phyloP scores from a whole-genome alignment of 108 stramenopile genomes.

The Parietichytrium sp. region DNA sequence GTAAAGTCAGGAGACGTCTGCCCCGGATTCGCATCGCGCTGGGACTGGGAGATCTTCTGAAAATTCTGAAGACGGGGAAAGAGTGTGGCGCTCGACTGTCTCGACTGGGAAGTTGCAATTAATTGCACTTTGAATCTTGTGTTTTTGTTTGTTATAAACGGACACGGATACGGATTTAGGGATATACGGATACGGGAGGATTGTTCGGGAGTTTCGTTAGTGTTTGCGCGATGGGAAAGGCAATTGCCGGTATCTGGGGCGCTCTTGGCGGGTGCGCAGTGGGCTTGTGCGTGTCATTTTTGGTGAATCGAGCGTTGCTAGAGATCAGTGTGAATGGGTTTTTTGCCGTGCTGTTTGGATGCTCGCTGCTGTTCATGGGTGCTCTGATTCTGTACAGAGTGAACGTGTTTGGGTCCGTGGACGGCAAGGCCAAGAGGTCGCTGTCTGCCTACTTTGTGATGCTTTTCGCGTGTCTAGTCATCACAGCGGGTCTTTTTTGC shows the following conservation, averaged over 20 bases:
- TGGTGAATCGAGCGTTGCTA: slow-evolving; percentile 30
- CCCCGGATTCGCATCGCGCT: too few species aligned
- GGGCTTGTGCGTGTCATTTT: background rate
- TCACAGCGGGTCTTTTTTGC: slow-evolving; percentile 10
- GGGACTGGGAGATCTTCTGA: too few species aligned
- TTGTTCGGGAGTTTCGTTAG: too few species aligned
- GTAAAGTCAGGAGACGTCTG: too few species aligned
- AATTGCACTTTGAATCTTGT: too few species aligned
- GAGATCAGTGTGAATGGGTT: background rate
- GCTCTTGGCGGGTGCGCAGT: background rate
- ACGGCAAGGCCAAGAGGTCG: background rate
- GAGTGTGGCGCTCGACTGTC: too few species aligned
- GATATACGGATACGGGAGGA: too few species aligned
- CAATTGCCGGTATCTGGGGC: background rate
- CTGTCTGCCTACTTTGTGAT: slow-evolving; percentile 29
- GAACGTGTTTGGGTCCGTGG: background rate
- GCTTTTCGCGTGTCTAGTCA: slow-evolving; percentile 25
- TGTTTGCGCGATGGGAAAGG: too few species aligned
- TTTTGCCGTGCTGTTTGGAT: background rate
- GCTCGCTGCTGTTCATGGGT: slow-evolving; percentile 28
- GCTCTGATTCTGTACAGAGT: background rate
- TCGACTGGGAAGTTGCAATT: too few species aligned
- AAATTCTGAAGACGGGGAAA: too few species aligned
- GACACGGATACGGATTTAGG: too few species aligned
- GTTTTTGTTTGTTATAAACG: too few species aligned